Base-by-base conservation (phyloP, 306 rosid genomes). In the Glycine latifolia region DNA sequence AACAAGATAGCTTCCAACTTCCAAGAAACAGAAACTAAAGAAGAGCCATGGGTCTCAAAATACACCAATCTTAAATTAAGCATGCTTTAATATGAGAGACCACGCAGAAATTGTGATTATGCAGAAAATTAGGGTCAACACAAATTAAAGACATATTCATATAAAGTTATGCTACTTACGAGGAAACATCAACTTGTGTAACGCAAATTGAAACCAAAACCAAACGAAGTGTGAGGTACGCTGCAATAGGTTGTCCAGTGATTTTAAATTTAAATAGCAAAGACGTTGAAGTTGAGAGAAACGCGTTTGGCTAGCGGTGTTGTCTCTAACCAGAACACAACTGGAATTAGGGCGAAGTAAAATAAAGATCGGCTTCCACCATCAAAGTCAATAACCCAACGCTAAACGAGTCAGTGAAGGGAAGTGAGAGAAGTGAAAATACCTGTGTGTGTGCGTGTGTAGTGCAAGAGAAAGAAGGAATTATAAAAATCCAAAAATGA, bases 1-100 rank as follows among this genome's bases (percentile, higher is more conserved):
- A 75, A 68, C 68, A 81, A 6, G 48, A 68, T 41, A 82, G 58
- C 69, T 58, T 60, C 5, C 37, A 68, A 67, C 69, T 58, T 59
- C 6, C n/a, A 63, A 67, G 49, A 66, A 44, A 48, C 50, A 56
- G 79, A 72, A 80, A 78, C 59, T 31, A 62, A 47, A 68, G 71
- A 47, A 61, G 53, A 43, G 12, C 61, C 49, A 33, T 20, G 35
- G 13, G 11, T 10, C 8, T 20, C 9, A 26, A 65, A 47, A 58
- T 2, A 41, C 4, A 54, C 11, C 17, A 3, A 67, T 16, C 20
- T 20, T 14, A 81, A 74, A 60, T 73, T 37, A 71, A 33, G 20
- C 43, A 39, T 70, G 67, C 16, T 46, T 41, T 8, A 17, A 49
- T 8, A 35, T 20, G 37, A 69, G 69, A 44, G 15, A 16, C 41